Evolutionary conservation across 2,329 filamentous ascomycete species (phyloP).

Genomic region (Dactylella cylindrospora): DNA sequence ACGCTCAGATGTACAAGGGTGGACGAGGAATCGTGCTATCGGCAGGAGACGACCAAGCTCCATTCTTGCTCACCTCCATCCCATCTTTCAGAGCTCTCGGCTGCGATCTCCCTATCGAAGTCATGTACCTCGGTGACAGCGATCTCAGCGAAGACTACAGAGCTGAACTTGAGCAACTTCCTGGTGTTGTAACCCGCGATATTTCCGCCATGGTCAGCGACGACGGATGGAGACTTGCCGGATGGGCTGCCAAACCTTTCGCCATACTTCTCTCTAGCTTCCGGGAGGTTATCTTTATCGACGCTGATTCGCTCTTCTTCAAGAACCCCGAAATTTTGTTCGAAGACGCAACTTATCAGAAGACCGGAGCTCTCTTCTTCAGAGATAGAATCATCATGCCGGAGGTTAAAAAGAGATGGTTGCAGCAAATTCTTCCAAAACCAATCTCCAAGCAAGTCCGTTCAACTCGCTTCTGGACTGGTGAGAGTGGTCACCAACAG

Average conservation of each 20-base stretch:
- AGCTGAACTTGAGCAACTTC: constrained; percentile 53
- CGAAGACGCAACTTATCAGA: constrained; percentile 53
- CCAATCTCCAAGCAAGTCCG: constrained; percentile 54
- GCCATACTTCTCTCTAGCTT: constrained; percentile 56
- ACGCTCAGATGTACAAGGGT: constrained; percentile 53
- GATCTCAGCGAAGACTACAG: constrained; percentile 55
- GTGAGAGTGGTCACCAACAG: constrained; percentile 53
- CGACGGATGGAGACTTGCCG: constrained; percentile 54
- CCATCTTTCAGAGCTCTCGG: constrained; percentile 52
- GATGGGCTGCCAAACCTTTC: constrained; percentile 57
- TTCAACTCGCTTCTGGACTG: constrained; percentile 52
- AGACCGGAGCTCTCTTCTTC: constrained; percentile 56
- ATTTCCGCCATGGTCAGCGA: constrained; percentile 55
- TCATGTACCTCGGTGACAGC: constrained; percentile 54
- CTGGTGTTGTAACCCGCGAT: constrained; percentile 55
- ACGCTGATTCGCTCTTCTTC: constrained; percentile 56
- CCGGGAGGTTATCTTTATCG: constrained; percentile 56
- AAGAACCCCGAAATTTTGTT: constrained; percentile 54
- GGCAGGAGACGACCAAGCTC: constrained; percentile 54
- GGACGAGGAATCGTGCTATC: constrained; percentile 56
- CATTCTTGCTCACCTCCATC: constrained; percentile 55
- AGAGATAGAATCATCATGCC: constrained; percentile 55
- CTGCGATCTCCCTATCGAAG: constrained; percentile 53
- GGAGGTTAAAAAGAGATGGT: constrained; percentile 51
- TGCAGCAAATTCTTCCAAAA: constrained; percentile 55